Conservation (phyloP, 176 grass and related monocot genomes). For the Triticum dicoccoides region DNA sequence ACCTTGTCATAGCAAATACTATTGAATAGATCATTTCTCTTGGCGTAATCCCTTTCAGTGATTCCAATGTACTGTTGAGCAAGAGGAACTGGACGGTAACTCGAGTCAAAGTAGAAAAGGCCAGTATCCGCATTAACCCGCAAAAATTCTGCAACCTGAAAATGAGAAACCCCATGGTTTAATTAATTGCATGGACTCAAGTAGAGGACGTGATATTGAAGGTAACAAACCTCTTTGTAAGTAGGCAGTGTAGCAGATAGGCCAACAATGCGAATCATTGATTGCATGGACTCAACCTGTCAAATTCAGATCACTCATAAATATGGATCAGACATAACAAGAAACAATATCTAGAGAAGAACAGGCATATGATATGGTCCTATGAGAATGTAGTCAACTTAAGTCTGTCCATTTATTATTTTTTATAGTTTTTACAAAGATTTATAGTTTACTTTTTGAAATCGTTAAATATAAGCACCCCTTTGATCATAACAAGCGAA, state of each 20-base stretch:
- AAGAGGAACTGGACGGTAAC: slow-evolving; percentile 91
- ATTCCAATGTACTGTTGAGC: slow-evolving; percentile 97
- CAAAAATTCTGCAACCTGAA: slow-evolving; percentile 96
- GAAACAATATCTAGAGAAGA: slow-evolving; percentile 21
- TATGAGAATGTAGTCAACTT: not conserved
- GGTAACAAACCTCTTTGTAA: slow-evolving; percentile 70
- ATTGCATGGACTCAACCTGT: slow-evolving; percentile 97
- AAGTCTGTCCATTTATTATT: not conserved
- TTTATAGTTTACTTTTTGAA: slow-evolving; percentile 21
- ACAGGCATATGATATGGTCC: not conserved
- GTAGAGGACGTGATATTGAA: slow-evolving; percentile 27
- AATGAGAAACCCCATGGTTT: slow-evolving; percentile 15
- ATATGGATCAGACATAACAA: slow-evolving; percentile 25
- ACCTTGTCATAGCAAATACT: slow-evolving; percentile 89
- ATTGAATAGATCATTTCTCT: slow-evolving; percentile 79
- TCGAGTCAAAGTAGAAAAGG: slow-evolving; percentile 93
- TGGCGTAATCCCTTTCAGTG: slow-evolving; percentile 76
- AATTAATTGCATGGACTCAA: slow-evolving; percentile 18
- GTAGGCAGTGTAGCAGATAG: slow-evolving; percentile 94
- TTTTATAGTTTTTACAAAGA: slow-evolving; percentile 15
- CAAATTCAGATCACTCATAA: slow-evolving; percentile 34
- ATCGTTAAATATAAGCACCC: slow-evolving; percentile 2
- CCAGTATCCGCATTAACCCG: slow-evolving; percentile 81
- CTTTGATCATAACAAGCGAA: slow-evolving; percentile 1
- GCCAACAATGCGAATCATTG: slow-evolving; percentile 98